Evolutionary conservation across 805 yeast genomes (phyloP).

Genomic region (Wickerhamomyces chaumierensis): DNA sequence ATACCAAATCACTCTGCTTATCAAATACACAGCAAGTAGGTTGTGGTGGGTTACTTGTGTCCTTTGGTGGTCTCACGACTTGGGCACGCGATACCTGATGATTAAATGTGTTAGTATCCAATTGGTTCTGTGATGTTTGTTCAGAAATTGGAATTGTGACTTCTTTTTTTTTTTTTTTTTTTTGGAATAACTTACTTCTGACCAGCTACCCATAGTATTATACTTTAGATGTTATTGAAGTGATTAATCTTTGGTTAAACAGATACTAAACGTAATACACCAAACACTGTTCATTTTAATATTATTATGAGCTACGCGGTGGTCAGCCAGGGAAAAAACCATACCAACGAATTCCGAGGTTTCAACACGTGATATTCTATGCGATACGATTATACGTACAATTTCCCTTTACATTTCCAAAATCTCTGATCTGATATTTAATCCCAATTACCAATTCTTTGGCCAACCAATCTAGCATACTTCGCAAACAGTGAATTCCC

Average conservation of each 20-base stretch:
- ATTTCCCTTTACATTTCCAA: no score
- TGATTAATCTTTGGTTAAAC: background rate
- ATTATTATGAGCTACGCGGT: no score
- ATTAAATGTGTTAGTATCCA: background rate
- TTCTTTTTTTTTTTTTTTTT: no score
- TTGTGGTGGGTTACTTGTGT: constrained; percentile 5
- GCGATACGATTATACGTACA: no score
- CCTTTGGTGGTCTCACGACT: constrained; percentile 16
- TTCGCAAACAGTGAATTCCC: no score
- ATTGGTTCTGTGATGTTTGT: background rate
- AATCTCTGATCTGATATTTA: no score
- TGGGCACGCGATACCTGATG: constrained; percentile 10
- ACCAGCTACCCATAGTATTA: constrained; percentile 16
- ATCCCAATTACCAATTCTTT: no score
- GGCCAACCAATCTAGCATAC: no score
- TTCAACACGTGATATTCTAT: no score
- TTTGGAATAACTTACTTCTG: constrained; percentile 9
- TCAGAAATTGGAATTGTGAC: background rate
- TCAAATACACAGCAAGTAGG: constrained; percentile 42
- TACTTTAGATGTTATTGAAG: background rate
- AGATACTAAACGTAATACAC: background rate
- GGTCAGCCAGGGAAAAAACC: no score
- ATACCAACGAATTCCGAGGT: no score
- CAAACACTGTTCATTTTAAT: no score
- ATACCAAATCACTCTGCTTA: constrained; percentile 59